These are phyloP conservation scores for Chlorella sp. DNA, from an alignment of 139 green algal genomes.

Conservation along the genomic window DNA sequence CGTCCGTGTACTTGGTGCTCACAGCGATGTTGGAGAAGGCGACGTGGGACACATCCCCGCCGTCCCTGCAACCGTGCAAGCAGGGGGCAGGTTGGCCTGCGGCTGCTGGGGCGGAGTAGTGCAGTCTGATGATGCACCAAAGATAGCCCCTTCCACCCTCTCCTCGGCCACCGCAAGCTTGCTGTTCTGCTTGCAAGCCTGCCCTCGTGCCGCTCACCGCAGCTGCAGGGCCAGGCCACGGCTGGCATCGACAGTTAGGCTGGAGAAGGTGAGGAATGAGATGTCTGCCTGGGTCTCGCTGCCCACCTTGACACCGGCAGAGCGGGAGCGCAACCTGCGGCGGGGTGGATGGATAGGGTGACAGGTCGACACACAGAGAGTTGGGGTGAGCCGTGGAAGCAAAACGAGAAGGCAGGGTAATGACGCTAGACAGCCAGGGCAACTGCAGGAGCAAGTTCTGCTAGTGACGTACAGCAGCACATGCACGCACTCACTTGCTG, in stretches of 20 bases:
- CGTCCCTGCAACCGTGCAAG: conserved; percentile 27
- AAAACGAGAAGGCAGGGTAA: neutral
- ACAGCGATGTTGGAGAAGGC: conserved; percentile 26
- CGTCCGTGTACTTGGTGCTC: too few species aligned
- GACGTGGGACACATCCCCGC: conserved; percentile 41
- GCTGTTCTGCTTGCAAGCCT: too few species aligned
- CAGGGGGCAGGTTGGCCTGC: neutral
- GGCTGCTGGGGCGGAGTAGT: too few species aligned
- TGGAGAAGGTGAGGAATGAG: neutral
- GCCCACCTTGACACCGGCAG: conserved; percentile 33
- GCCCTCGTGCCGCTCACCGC: neutral
- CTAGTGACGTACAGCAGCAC: too few species aligned
- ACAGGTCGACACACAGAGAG: too few species aligned
- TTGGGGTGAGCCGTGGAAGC: too few species aligned
- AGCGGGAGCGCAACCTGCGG: conserved; percentile 35
- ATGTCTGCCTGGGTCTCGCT: conserved; percentile 17
- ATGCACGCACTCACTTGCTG: conserved; percentile 25
- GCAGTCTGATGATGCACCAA: too few species aligned
- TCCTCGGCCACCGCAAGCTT: too few species aligned
- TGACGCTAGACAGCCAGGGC: too few species aligned
- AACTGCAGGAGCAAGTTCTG: too few species aligned
- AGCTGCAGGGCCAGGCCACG: conserved; percentile 6
- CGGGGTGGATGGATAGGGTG: neutral
- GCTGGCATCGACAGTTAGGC: neutral
- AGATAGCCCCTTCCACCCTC: too few species aligned